Evolutionary conservation across 1,284 basidiomycete genomes (phyloP).

Genomic region (Cryptococcus hybrid): DNA sequence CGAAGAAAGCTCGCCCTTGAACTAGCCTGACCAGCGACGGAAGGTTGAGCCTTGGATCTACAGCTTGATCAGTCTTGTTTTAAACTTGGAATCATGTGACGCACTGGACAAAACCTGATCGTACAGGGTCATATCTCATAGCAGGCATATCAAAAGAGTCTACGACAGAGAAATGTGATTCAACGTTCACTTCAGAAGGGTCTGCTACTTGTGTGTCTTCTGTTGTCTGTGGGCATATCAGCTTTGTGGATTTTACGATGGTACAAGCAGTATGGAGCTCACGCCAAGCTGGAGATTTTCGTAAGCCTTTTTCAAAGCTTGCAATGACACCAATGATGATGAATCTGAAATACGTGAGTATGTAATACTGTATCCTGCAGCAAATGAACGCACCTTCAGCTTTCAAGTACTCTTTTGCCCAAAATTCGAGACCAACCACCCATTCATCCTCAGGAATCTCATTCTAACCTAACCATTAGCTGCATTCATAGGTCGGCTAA

Average conservation of each 20-base stretch:
- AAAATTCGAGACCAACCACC: conserved; percentile 67
- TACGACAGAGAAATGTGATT: conserved; percentile 78
- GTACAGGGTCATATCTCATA: conserved; percentile 81
- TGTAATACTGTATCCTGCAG: neutral
- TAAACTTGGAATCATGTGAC: conserved; percentile 1
- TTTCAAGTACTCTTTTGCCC: conserved; percentile 86
- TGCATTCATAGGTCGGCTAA: neutral
- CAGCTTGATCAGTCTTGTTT: neutral
- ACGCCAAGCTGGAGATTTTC: conserved; percentile 73
- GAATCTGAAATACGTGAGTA: conserved; percentile 22
- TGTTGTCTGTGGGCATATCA: conserved; percentile 20
- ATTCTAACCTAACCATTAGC: conserved; percentile 50
- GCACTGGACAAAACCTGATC: conserved; percentile 47
- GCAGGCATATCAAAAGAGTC: conserved; percentile 93
- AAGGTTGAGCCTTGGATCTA: conserved; percentile 56
- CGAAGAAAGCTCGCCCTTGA: conserved; percentile 72
- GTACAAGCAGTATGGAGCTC: conserved; percentile 1
- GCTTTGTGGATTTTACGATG: neutral
- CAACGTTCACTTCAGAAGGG: conserved; percentile 70
- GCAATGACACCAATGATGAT: conserved; percentile 36
- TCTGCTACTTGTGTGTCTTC: conserved; percentile 56
- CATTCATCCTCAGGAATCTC: conserved; percentile 61
- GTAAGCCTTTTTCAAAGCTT: conserved; percentile 74
- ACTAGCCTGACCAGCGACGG: conserved; percentile 74
- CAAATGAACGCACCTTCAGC: conserved; percentile 68